phyloP scores from a whole-genome alignment of 257 asterid species.

The Agastache rugosa region DNA sequence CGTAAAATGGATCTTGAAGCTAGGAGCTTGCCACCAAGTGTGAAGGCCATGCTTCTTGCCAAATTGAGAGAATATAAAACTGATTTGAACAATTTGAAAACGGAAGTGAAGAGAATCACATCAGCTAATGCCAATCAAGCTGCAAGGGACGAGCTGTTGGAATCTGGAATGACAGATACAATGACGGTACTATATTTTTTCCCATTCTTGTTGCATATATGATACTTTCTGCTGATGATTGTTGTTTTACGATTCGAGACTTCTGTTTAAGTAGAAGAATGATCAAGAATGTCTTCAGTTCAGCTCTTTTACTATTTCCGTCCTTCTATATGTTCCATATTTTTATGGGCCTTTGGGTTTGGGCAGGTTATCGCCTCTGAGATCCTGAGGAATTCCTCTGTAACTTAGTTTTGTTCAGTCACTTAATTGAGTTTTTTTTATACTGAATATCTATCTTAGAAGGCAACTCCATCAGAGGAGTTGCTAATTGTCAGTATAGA shows the following conservation, averaged over 20 bases:
- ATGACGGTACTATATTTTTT: conserved; percentile 49
- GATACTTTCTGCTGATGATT: conserved; percentile 1
- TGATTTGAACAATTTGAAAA: conserved; percentile 79
- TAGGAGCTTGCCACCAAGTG: conserved; percentile 76
- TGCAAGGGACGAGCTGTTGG: conserved; percentile 71
- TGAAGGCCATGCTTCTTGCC: conserved; percentile 73
- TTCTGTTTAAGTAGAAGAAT: background rate
- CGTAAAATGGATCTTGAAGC: conserved; percentile 97
- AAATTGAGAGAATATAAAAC: conserved; percentile 82
- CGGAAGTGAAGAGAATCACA: conserved; percentile 75
- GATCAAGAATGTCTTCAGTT: background rate
- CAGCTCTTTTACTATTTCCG: background rate
- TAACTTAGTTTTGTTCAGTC: background rate
- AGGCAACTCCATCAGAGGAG: background rate
- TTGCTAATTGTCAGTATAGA: background rate
- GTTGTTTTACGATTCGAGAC: background rate
- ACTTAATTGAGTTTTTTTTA: background rate
- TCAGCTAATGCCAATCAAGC: conserved; percentile 59
- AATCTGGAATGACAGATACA: conserved; percentile 74
- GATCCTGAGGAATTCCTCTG: background rate
- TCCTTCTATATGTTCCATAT: background rate
- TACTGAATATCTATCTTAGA: background rate
- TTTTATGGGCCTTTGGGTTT: background rate
- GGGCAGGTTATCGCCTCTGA: background rate
- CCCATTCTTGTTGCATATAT: background rate